These are phyloP conservation scores for Scytalidium lignicola DNA, from an alignment of 2,329 filamentous ascomycete species.

Conservation along the genomic window DNA sequence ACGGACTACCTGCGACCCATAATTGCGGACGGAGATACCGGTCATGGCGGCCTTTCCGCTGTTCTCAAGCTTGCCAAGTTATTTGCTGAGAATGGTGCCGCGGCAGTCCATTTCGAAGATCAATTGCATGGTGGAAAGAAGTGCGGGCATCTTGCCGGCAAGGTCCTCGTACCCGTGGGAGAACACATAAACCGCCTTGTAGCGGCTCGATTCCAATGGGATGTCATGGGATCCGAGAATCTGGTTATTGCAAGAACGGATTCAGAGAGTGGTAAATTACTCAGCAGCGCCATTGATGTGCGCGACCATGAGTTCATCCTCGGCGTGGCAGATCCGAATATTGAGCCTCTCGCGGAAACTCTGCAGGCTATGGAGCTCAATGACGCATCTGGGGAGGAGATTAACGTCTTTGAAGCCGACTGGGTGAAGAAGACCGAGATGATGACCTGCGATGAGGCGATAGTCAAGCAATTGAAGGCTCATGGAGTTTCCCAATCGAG, in stretches of 20 bases:
- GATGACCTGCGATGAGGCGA: slow-evolving; percentile 88
- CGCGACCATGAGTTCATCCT: slow-evolving; percentile 97
- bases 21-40: slow-evolving; percentile 92
- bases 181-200: slow-evolving; percentile 96
- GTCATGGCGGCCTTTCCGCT: slow-evolving; percentile 85
- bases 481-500: slow-evolving; percentile 59
- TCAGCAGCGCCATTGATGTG: slow-evolving; percentile 87
- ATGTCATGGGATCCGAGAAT: slow-evolving; percentile 95
- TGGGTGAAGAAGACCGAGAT: slow-evolving; percentile 87
- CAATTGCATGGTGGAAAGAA: slow-evolving; percentile 98
- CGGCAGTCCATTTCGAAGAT: slow-evolving; percentile 95
- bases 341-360: slow-evolving; percentile 78
- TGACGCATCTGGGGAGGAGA: slow-evolving; percentile 72
- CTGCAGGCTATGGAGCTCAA: slow-evolving; percentile 83
- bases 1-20: slow-evolving; percentile 92
- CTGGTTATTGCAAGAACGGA: slow-evolving; percentile 92
- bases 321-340: slow-evolving; percentile 68
- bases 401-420: slow-evolving; percentile 77
- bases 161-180: slow-evolving; percentile 86
- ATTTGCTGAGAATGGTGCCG: slow-evolving; percentile 94
- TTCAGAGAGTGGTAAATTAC: slow-evolving; percentile 84
- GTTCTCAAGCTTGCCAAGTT: slow-evolving; percentile 96
- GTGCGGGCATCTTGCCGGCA: slow-evolving; percentile 93
- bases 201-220: slow-evolving; percentile 94
- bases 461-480: slow-evolving; percentile 64